Conservation (phyloP, 768 basidiomycete species). For the Phylloporus scabripes region DNA sequence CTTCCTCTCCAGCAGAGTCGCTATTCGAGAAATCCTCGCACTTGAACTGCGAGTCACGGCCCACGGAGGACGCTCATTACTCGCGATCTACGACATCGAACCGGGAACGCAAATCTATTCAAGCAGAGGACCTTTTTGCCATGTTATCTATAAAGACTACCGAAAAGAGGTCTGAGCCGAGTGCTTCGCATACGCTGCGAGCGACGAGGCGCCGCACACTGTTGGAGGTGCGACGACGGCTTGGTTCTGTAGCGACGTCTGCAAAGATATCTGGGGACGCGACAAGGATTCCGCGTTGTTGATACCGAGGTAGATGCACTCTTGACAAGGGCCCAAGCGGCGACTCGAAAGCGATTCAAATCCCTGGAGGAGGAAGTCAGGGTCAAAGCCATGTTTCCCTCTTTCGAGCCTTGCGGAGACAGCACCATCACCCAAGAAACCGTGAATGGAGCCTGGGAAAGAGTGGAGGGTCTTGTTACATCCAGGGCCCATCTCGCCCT, state of each 20-base stretch:
- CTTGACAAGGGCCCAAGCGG: constrained; percentile 32
- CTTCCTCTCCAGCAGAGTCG: not conserved
- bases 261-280: constrained; percentile 40
- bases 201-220: constrained; percentile 19
- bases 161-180: constrained; percentile 61
- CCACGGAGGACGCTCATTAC: constrained; percentile 51
- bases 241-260: constrained; percentile 53
- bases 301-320: constrained; percentile 30
- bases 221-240: constrained; percentile 35
- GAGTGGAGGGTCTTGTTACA: constrained; percentile 30
- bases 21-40: constrained; percentile 1
- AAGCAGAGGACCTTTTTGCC: constrained; percentile 47
- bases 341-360: constrained; percentile 27
- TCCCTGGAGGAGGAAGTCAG: constrained; percentile 19
- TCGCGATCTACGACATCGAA: constrained; percentile 39
- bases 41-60: constrained; percentile 32
- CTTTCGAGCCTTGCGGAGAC: constrained; percentile 7
- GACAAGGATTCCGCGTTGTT: constrained; percentile 31
- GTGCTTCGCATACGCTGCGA: constrained; percentile 54
- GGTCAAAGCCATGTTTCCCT: constrained; percentile 15
- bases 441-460: constrained; percentile 44
- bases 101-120: constrained; percentile 41
- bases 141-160: constrained; percentile 56
- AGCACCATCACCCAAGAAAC: constrained; percentile 33
- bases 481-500: constrained; percentile 21